Evolutionary conservation across 768 basidiomycete species (phyloP).

Genomic region (Hericium erinaceus): DNA sequence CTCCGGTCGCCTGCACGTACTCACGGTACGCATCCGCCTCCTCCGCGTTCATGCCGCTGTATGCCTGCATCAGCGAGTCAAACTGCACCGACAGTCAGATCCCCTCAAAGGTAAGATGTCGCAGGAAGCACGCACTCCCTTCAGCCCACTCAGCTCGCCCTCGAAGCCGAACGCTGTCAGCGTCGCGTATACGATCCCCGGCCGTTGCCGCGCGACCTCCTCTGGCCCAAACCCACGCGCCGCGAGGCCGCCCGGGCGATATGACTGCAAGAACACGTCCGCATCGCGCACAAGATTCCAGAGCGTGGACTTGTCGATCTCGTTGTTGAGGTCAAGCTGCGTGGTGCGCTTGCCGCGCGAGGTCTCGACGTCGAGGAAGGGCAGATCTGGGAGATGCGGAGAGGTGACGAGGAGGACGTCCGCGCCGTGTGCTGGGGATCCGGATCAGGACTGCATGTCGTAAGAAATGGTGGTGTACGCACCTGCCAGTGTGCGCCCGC

Average conservation of each 20-base stretch:
- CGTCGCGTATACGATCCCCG: conserved; percentile 46
- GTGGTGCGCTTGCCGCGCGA: conserved; percentile 56
- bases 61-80: conserved; percentile 57
- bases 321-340: conserved; percentile 40
- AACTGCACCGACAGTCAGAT: conserved; percentile 29
- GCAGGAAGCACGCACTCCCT: conserved; percentile 32
- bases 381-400: conserved; percentile 41
- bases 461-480: not conserved
- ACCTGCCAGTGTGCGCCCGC: conserved; percentile 51
- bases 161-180: conserved; percentile 49
- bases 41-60: conserved; percentile 48
- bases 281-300: conserved; percentile 28
- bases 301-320: conserved; percentile 26
- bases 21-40: conserved; percentile 40
- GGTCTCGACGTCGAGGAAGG: conserved; percentile 45
- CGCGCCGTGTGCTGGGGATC: conserved; percentile 40
- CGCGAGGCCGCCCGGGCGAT: conserved; percentile 42
- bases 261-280: conserved; percentile 55
- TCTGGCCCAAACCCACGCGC: conserved; percentile 38
- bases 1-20: conserved; percentile 15
- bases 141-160: conserved; percentile 44
- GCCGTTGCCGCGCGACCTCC: conserved; percentile 28
- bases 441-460: not conserved
- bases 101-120: not conserved
- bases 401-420: conserved; percentile 50